Conservation (phyloP, 176 grass and related monocot species). For the Microstegium vimineum region DNA sequence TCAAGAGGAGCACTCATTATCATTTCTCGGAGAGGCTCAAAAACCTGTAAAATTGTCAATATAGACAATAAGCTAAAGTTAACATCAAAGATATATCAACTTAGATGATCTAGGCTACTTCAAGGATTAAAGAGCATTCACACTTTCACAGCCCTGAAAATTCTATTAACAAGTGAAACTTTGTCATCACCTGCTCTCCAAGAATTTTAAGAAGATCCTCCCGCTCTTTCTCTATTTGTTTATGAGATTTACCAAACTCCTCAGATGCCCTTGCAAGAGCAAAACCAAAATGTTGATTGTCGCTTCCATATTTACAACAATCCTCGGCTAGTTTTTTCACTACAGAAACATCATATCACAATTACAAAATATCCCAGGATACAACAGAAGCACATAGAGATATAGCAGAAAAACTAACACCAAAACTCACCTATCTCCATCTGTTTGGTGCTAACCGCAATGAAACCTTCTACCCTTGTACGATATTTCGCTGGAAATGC, state of each 20-base stretch:
- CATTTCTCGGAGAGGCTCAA: conserved; percentile 88
- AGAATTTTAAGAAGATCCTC: conserved; percentile 76
- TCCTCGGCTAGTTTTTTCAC: conserved; percentile 87
- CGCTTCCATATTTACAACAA: conserved; percentile 90
- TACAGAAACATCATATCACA: conserved; percentile 29
- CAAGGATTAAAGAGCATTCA: not conserved
- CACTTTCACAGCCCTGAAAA: conserved; percentile 6
- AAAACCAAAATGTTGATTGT: conserved; percentile 66
- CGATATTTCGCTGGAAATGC: conserved; percentile 85
- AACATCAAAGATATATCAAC: conserved; percentile 4
- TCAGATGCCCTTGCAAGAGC: conserved; percentile 66
- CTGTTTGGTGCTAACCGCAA: conserved; percentile 90
- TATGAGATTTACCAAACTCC: conserved; percentile 82
- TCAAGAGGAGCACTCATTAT: conserved; percentile 97
- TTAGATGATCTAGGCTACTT: not conserved
- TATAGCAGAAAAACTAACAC: not conserved
- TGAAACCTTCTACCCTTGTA: conserved; percentile 69
- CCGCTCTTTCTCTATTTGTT: conserved; percentile 78
- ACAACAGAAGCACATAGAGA: not conserved
- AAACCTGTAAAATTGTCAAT: conserved; percentile 51
- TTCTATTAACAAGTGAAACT: conserved; percentile 17
- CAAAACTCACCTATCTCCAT: conserved; percentile 74
- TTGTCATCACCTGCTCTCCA: conserved; percentile 63
- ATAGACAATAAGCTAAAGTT: not conserved
- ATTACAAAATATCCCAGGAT: conserved; percentile 1